Evolutionary conservation across 148 eudicot genomes (phyloP).

Genomic region (Persicaria tinctoria): DNA sequence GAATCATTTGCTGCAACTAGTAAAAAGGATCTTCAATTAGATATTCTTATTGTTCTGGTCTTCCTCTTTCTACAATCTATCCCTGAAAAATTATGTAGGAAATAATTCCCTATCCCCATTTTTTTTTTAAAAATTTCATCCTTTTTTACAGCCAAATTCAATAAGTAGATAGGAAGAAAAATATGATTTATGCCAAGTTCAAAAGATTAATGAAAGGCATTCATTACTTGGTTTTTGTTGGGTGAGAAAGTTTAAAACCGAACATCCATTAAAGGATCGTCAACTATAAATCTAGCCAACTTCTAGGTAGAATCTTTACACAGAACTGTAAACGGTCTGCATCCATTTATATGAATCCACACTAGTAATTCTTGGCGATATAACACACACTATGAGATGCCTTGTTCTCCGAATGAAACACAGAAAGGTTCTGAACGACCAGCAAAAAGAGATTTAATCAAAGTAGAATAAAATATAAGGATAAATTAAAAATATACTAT

Average conservation of each 20-base stretch:
- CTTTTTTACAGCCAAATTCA: background rate
- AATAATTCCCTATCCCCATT: background rate
- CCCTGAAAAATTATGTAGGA: background rate
- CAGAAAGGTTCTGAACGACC: too few relatives aligned
- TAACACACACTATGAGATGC: too few relatives aligned
- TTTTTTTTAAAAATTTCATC: background rate
- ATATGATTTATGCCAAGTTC: background rate
- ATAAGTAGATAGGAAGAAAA: background rate
- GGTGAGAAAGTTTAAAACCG: constrained; percentile 19
- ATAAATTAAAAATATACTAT: too few relatives aligned
- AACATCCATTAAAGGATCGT: constrained; percentile 72
- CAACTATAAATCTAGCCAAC: constrained; percentile 78
- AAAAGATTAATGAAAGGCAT: background rate
- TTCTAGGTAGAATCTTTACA: constrained; percentile 81
- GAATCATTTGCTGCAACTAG: constrained; percentile 92
- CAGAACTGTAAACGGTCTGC: constrained; percentile 77
- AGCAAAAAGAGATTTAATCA: too few relatives aligned
- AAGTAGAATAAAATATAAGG: too few relatives aligned
- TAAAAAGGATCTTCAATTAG: too few relatives aligned
- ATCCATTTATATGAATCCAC: constrained; percentile 72
- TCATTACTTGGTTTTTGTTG: background rate
- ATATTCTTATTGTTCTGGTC: background rate
- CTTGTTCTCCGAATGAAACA: too few relatives aligned
- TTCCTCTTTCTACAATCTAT: background rate
- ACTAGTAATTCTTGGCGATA: constrained; percentile 43